Conservation (phyloP, 495 filamentous ascomycete genomes). For the Acidomyces sp. region DNA sequence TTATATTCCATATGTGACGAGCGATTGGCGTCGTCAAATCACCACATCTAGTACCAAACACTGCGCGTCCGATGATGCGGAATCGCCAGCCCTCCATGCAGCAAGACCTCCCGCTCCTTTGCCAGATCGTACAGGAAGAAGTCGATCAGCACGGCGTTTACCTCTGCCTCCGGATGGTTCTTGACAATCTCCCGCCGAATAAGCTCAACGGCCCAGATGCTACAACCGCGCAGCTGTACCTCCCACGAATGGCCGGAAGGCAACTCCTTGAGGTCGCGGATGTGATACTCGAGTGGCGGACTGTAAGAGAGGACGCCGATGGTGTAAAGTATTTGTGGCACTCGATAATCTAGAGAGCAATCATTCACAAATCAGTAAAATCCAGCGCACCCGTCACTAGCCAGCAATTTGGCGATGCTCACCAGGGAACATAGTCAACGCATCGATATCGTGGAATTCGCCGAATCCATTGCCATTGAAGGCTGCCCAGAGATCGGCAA, state of each 20-base stretch:
- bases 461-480: conserved; percentile 73
- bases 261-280: conserved; percentile 48
- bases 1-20: too few species aligned
- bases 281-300: conserved; percentile 58
- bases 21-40: too few species aligned
- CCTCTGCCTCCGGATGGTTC: conserved; percentile 48
- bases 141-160: conserved; percentile 90
- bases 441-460: conserved; percentile 78
- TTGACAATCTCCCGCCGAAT: conserved; percentile 70
- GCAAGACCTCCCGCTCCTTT: conserved; percentile 56
- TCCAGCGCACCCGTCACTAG: background rate
- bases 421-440: conserved; percentile 94
- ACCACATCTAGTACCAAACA: conserved; percentile 15
- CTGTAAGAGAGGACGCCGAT: conserved; percentile 75
- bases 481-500: conserved; percentile 90
- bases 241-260: conserved; percentile 68
- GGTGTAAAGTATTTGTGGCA: conserved; percentile 82
- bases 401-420: conserved; percentile 9
- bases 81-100: background rate
- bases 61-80: conserved; percentile 10
- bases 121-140: conserved; percentile 93
- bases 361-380: background rate
- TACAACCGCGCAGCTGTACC: conserved; percentile 60
- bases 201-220: conserved; percentile 61
- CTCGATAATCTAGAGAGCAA: conserved; percentile 61